Evolutionary conservation across 768 basidiomycete species (phyloP), one percentile per base, ranked within the genome.

Genomic region (Suillus cothurnatus): DNA sequence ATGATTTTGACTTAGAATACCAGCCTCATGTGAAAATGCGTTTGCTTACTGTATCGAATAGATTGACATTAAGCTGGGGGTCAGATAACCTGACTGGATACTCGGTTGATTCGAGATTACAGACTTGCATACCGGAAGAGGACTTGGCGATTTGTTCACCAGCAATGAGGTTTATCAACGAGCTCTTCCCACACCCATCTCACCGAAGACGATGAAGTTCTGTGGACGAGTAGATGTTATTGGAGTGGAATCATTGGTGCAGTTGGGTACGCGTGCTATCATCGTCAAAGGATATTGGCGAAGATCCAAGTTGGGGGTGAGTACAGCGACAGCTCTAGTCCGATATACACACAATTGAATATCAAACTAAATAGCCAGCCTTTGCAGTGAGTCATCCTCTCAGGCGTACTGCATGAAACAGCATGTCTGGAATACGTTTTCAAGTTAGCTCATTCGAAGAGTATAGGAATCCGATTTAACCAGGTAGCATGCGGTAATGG

Each of bases 151-250:
- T 6, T 28, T 45, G 32, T 41, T 38, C 28, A 6, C 49, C 59
- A n/a, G 34, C 34, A 34, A 34, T 34, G 34, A 34, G 34, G 34
- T 34, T 34, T 34, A 34, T 34, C 34, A 34, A 4, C 34, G 34
- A 34, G 9, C 34, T 34, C 34, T 34, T 34, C 34, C 34, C 34
- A 34, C 34, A 34, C 34, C 34, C 34, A 34, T 34, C 8, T 34
- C 34, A 9, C 34, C 34, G 34, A 34, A 34, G 34, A 65, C 52
- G n/a, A 65, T 26, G 39, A 65, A 41, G 39, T 65, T 65, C 21
- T 32, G 45, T 45, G 45, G n/a, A 12, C 23, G 47, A 49, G 23
- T 3, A 12, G 3, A 14, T 2, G 2, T 23, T 23, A 23, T 23
- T 49, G 12, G 12, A 26, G 23, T 4, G n/a, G 47, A 14, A 14